Evolutionary conservation across 2,329 filamentous ascomycete genomes (phyloP).

Genomic region (Canariomyces notabilis): DNA sequence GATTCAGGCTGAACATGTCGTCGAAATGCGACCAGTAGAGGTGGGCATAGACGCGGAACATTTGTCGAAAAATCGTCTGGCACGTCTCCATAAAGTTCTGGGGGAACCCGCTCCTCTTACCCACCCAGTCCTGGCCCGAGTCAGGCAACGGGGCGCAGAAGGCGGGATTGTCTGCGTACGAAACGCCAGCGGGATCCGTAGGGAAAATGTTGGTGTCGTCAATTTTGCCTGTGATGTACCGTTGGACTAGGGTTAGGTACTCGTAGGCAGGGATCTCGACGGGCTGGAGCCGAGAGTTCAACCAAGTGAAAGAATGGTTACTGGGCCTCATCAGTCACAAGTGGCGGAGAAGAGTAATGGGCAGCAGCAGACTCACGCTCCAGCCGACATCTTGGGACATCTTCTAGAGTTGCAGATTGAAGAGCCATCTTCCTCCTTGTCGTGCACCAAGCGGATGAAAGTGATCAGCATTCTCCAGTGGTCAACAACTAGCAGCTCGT

Average conservation of each 20-base stretch:
- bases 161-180: conserved; percentile 57
- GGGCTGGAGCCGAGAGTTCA: conserved; percentile 80
- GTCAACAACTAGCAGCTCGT: conserved; percentile 65
- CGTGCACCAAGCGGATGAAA: conserved; percentile 83
- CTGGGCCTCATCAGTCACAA: conserved; percentile 32
- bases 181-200: conserved; percentile 69
- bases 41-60: conserved; percentile 97
- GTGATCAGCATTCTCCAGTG: conserved; percentile 86
- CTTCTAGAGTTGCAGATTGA: conserved; percentile 78
- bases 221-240: conserved; percentile 95
- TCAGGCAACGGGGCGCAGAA: conserved; percentile 54
- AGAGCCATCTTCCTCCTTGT: conserved; percentile 71
- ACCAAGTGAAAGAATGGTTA: conserved; percentile 96
- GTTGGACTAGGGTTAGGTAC: conserved; percentile 93
- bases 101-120: conserved; percentile 89
- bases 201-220: conserved; percentile 87
- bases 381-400: conserved; percentile 92
- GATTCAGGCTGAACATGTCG: conserved; percentile 77
- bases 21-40: conserved; percentile 95
- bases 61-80: conserved; percentile 92
- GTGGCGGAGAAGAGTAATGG: background rate
- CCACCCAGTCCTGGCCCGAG: conserved; percentile 70
- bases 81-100: conserved; percentile 84
- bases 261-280: conserved; percentile 89
- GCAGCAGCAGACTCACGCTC: conserved; percentile 61